Evolutionary conservation across 1,284 basidiomycete genomes (phyloP), one percentile per base, ranked within the genome.

Genomic region (Stygiomarasmius scandens): DNA sequence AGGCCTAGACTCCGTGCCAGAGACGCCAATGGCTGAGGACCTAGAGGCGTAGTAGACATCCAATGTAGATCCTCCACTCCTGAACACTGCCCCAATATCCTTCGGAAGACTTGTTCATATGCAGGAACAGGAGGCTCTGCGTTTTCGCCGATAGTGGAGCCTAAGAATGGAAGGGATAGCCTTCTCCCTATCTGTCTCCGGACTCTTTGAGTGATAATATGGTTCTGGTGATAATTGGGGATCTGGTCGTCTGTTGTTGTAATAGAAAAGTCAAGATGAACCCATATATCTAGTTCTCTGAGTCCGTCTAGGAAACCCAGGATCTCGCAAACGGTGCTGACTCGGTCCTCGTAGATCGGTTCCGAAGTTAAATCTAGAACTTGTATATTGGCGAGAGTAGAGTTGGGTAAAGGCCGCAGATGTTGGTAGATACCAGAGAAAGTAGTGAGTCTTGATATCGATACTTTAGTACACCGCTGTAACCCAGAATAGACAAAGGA

Each of bases 351-450:
- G 44, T 77, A 77, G 4, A 79, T 64, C 8, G 77, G 78, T 61
- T 79, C 77, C 61, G 75, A 78, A 5, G 77, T 79, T 19, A 80
- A 65, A 58, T 80, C 77, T 10, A 80, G 58, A 0, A 68, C 73
- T 54, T 75, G 70, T 29, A 80, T 66, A 22, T 49, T 47, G 10
- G 47, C 48, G 2, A 64, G 61, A n/a, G 61, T 56, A 5, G 70
- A 68, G 55, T 70, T 64, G 1, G 75, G 74, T 4, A 77, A 63
- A 25, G 70, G 66, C 1, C 69, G 67, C 2, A 80, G 67, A 52
- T 79, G 78, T 59, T 80, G 78, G 52, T 77, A 75, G 27, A 79
- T 69, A 3, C 78, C 78, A 12, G 76, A 71, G 54, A 77, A 79
- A 0, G 75, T 74, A 23, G 73, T 72, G 1, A 80, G 61, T 0